These are phyloP conservation scores for Aspergillus neoniger DNA, from an alignment of 2,329 filamentous ascomycete genomes.

Conservation along the genomic window DNA sequence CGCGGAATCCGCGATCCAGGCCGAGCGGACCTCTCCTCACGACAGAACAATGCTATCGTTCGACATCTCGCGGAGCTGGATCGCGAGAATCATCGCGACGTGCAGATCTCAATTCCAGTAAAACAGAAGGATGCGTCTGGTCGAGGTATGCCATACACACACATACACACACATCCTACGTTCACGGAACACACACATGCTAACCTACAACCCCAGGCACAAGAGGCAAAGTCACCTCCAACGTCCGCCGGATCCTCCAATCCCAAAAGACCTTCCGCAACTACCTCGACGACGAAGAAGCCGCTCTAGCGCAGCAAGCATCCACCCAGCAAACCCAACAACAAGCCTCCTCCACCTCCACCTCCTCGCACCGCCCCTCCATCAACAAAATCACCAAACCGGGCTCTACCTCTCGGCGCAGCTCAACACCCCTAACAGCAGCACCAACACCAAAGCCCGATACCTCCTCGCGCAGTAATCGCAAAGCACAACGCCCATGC, in stretches of 20 bases:
- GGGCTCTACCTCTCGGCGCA: conserved; percentile 21
- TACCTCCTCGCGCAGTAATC: neutral
- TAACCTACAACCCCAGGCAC: conserved; percentile 24
- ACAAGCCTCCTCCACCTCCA: neutral
- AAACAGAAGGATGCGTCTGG: conserved; percentile 51
- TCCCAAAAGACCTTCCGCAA: conserved; percentile 54
- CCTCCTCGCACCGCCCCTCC: conserved; percentile 21
- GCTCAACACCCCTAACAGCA: conserved; percentile 28
- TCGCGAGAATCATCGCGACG: conserved; percentile 73
- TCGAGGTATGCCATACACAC: conserved; percentile 33
- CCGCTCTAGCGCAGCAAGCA: conserved; percentile 35
- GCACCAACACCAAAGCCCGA: conserved; percentile 13
- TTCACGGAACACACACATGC: too few relatives aligned
- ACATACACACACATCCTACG: too few relatives aligned
- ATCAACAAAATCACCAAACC: conserved; percentile 26
- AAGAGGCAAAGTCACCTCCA: conserved; percentile 47
- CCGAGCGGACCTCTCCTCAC: conserved; percentile 69
- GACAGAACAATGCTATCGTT: conserved; percentile 77
- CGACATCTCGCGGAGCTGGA: conserved; percentile 82
- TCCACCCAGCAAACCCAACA: conserved; percentile 6
- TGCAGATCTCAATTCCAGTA: conserved; percentile 67
- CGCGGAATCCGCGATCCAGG: conserved; percentile 65
- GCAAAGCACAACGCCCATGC: conserved; percentile 21
- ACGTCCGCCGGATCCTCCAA: conserved; percentile 50
- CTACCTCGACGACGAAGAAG: conserved; percentile 55